These are phyloP conservation scores for Epichloe festucae DNA, from an alignment of 2,329 filamentous ascomycete genomes.

Conservation along the genomic window DNA sequence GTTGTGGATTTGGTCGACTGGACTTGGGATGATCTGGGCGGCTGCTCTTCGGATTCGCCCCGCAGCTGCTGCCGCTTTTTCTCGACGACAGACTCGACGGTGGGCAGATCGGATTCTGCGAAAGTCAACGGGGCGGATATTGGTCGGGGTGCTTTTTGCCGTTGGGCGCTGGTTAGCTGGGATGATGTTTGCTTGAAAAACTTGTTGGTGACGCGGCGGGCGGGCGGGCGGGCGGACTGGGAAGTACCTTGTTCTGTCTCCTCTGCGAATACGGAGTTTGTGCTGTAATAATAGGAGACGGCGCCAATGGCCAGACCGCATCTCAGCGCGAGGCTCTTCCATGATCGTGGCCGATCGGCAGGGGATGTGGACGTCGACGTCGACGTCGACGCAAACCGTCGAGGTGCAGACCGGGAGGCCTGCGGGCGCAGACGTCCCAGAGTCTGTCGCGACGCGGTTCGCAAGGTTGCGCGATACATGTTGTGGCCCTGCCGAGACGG, in stretches of 20 bases:
- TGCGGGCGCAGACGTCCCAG: constrained; percentile 28
- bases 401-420: constrained; percentile 25
- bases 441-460: constrained; percentile 33
- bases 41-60: constrained; percentile 17
- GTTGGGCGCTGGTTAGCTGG: not conserved
- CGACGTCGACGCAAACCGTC: constrained; percentile 38
- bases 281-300: constrained; percentile 83
- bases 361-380: constrained; percentile 31
- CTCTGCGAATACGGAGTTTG: constrained; percentile 74
- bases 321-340: constrained; percentile 64
- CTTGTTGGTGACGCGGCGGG: no score
- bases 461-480: constrained; percentile 42
- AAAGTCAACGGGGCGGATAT: constrained; percentile 36
- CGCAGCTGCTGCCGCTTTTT: constrained; percentile 42
- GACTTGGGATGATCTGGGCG: constrained; percentile 9
- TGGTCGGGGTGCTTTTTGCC: constrained; percentile 7
- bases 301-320: constrained; percentile 64
- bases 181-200: not conserved
- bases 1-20: constrained; percentile 10
- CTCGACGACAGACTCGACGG: constrained; percentile 54
- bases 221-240: no score
- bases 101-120: constrained; percentile 44
- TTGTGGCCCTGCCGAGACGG: constrained; percentile 1
- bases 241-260: constrained; percentile 39
- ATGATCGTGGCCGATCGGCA: constrained; percentile 58